Evolutionary conservation across 2,329 filamentous ascomycete species (phyloP), one percentile per base, ranked within the genome.

Genomic region (Beauveria caledonica): DNA sequence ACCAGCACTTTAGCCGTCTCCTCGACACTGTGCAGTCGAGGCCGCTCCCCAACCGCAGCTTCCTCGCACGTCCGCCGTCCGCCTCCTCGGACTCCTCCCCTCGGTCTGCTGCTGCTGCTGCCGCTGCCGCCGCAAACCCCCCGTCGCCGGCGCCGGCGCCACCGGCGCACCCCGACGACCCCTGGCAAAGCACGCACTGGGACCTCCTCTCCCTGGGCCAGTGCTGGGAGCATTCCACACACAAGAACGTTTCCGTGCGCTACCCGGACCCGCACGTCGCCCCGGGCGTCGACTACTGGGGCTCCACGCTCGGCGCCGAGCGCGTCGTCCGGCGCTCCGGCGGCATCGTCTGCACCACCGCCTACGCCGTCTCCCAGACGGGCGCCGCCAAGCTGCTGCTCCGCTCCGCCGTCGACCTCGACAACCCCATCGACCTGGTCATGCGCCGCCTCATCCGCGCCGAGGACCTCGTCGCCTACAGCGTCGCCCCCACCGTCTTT

Each of bases 351-450:
- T 70, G 69, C 61, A 68, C 67, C 9, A 69, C 67, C 2, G 67
- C 65, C 1, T 70, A 70, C 50, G 68, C 68, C 9, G 63, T 70
- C 9, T 66, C 62, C n/a, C 65, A 65, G 27, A 63, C 64, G 0
- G 69, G 69, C 23, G 69, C 69, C 3, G 67, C 66, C 13, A 70
- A 70, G 62, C 61, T 71, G 17, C 62, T 71, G 1, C 58, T 60
- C 33, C 58, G 58, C 44, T 15, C 50, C 21, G 62, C 62, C 8
- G 29, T 68, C 21, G 63, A 70, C 51, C 59, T 71, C 49, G 64
- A 70, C 60, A 57, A 65, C 11, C 66, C 68, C 19, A 58, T 69
- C 3, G 69, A 71, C 56, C 59, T 69, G 21, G 52, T 69, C 21
- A 69, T 71, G 45, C 59, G 61, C 10, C 49, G 58, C 3, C 63